A percentile compares a stretch with the other conserved stretches of the same genome.
phyloP scores from a whole-genome alignment of 2,329 filamentous ascomycete species.

The Drechslerella coelobrocha region DNA sequence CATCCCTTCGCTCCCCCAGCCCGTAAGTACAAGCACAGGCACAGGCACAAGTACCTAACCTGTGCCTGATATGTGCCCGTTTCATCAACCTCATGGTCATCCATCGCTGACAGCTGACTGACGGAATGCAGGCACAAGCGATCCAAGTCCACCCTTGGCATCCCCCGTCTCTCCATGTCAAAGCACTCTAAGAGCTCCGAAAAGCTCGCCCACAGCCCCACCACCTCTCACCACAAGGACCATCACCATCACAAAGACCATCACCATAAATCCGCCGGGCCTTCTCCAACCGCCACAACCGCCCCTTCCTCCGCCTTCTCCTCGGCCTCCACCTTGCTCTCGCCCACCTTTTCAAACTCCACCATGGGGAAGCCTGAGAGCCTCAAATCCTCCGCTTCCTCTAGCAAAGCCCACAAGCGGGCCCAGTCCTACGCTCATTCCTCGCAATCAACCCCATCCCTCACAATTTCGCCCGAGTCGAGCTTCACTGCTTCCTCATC shows the following conservation, averaged over 20 bases:
- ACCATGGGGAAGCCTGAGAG: conserved; percentile 42
- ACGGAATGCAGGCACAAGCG: conserved; percentile 35
- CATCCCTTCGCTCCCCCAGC: conserved; percentile 12
- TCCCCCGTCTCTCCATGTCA: conserved; percentile 38
- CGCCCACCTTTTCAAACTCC: conserved; percentile 7
- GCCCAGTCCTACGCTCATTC: conserved; percentile 38
- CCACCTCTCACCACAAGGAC: conserved; percentile 5
- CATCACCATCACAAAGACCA: background rate
- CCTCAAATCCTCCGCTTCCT: conserved; percentile 33
- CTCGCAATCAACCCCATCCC: conserved; percentile 22
- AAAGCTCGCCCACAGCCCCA: conserved; percentile 30
- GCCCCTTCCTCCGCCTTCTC: conserved; percentile 62
- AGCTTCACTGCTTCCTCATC: conserved; percentile 10
- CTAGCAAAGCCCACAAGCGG: conserved; percentile 36
- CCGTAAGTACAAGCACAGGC: background rate
- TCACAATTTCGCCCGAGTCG: conserved; percentile 9
- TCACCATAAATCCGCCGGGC: background rate
- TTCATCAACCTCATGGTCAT: conserved; percentile 12
- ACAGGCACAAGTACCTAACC: too few species aligned
- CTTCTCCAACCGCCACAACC: conserved; percentile 11
- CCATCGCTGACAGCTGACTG: conserved; percentile 28
- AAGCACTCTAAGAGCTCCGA: conserved; percentile 42
- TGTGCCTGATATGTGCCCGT: too few species aligned
- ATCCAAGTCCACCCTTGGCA: conserved; percentile 34
- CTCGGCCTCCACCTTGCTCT: conserved; percentile 54